These are phyloP conservation scores for Penicillium polonicum DNA, from an alignment of 2,329 filamentous ascomycete species.

Conservation along the genomic window DNA sequence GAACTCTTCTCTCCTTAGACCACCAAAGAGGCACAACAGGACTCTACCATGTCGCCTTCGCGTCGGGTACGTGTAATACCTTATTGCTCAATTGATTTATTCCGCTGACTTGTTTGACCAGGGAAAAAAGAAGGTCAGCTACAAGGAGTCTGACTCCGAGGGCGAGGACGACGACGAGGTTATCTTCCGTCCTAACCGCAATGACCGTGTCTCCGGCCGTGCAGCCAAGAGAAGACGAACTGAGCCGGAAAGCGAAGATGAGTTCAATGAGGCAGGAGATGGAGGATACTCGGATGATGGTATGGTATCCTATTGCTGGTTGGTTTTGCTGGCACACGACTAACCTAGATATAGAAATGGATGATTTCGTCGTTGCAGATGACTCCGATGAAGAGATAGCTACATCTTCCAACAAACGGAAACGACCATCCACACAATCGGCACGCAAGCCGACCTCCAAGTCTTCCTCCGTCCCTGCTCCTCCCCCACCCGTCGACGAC, in stretches of 20 bases:
- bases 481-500: conserved; percentile 56
- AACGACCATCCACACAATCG: conserved; percentile 56
- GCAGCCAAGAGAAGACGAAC: conserved; percentile 60
- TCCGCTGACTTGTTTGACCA: conserved; percentile 28
- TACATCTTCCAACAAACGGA: conserved; percentile 66
- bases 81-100: background rate
- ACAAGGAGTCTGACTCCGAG: conserved; percentile 81
- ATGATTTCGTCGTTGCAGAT: conserved; percentile 83
- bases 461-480: conserved; percentile 44
- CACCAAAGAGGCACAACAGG: conserved; percentile 41
- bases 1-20: conserved; percentile 37
- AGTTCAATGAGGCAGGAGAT: conserved; percentile 60
- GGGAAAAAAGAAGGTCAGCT: conserved; percentile 65
- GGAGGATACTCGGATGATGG: conserved; percentile 50
- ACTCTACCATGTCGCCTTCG: conserved; percentile 67
- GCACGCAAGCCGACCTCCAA: conserved; percentile 39
- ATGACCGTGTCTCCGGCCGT: conserved; percentile 45
- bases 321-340: background rate
- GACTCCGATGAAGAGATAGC: conserved; percentile 70
- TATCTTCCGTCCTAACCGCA: conserved; percentile 60
- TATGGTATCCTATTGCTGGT: conserved; percentile 30
- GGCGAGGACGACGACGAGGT: conserved; percentile 68
- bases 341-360: conserved; percentile 60
- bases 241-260: conserved; percentile 66
- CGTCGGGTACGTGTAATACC: conserved; percentile 63